phyloP scores from a whole-genome alignment of 1,139 yeast genomes.

The Suhomyces bokatorum region DNA sequence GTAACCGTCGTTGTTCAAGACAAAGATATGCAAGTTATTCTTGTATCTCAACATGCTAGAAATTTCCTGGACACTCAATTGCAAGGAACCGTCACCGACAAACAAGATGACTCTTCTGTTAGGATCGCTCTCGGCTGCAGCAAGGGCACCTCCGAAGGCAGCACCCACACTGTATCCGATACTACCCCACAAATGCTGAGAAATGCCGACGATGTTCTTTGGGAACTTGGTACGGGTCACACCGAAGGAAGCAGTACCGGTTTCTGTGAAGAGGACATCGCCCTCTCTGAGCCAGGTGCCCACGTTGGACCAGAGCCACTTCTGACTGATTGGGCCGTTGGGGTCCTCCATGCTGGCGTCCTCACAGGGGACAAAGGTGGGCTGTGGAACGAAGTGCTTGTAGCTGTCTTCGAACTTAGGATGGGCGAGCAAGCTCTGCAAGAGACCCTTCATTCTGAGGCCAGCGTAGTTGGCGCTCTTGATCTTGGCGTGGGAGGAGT shows the following conservation, averaged over 20 bases:
- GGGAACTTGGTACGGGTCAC: constrained; percentile 36
- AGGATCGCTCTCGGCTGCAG: constrained; percentile 61
- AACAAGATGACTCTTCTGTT: constrained; percentile 71
- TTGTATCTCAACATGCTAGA: constrained; percentile 80
- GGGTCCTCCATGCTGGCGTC: constrained; percentile 10
- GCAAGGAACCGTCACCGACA: constrained; percentile 88
- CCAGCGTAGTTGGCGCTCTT: constrained; percentile 39
- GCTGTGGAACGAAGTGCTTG: constrained; percentile 18
- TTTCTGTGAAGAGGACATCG: constrained; percentile 35
- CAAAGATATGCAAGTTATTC: constrained; percentile 74
- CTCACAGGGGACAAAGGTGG: constrained; percentile 2
- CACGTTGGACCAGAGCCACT: constrained; percentile 35
- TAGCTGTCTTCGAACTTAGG: constrained; percentile 18
- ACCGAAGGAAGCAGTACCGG: constrained; percentile 42
- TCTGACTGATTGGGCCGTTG: constrained; percentile 23
- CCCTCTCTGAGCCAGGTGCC: constrained; percentile 31
- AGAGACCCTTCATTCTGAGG: constrained; percentile 38
- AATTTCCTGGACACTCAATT: constrained; percentile 82
- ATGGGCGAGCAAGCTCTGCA: constrained; percentile 21
- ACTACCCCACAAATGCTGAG: constrained; percentile 37
- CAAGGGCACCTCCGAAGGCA: constrained; percentile 27
- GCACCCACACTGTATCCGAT: constrained; percentile 31
- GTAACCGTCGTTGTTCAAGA: constrained; percentile 82
- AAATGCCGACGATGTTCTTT: constrained; percentile 32
- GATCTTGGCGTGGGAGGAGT: constrained; percentile 79